A percentile compares a stretch with the other conserved stretches of the same genome.
phyloP scores from a whole-genome alignment of 768 basidiomycete species.

The Suillus decipiens region DNA sequence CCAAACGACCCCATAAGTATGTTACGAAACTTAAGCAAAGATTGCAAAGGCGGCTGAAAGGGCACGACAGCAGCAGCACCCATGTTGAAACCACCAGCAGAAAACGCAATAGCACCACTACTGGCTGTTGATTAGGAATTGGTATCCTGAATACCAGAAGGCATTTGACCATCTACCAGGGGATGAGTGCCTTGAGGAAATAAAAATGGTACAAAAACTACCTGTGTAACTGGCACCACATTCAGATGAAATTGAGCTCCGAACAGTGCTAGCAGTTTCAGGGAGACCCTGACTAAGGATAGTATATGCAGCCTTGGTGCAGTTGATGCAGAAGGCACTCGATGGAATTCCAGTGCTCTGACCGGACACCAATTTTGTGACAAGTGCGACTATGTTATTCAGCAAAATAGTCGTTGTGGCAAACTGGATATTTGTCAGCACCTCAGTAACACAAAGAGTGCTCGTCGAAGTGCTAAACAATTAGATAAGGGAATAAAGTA shows the following conservation, averaged over 20 bases:
- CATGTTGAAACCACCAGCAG: conserved; percentile 21
- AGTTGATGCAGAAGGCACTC: conserved; percentile 54
- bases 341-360: conserved; percentile 20
- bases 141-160: conserved; percentile 26
- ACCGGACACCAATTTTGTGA: conserved; percentile 15
- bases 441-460: conserved; percentile 59
- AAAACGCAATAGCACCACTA: conserved; percentile 24
- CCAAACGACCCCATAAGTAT: not conserved
- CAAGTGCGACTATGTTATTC: conserved; percentile 19
- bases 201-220: conserved; percentile 30
- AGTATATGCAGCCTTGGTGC: conserved; percentile 54
- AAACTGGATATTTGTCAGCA: conserved; percentile 52
- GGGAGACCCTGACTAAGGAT: conserved; percentile 41
- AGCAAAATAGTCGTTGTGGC: conserved; percentile 24
- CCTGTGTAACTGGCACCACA: conserved; percentile 58
- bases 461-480: conserved; percentile 34
- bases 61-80: conserved; percentile 33
- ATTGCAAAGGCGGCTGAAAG: conserved; percentile 37
- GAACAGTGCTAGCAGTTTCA: conserved; percentile 26
- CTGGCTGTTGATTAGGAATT: conserved; percentile 23
- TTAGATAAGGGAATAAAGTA: not conserved
- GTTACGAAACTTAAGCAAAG: conserved; percentile 29
- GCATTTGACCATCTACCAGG: conserved; percentile 32
- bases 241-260: conserved; percentile 29
- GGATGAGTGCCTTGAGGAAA: conserved; percentile 5